Conservation (phyloP, 2,329 filamentous ascomycete species). For the Boeremia lycopersici region DNA sequence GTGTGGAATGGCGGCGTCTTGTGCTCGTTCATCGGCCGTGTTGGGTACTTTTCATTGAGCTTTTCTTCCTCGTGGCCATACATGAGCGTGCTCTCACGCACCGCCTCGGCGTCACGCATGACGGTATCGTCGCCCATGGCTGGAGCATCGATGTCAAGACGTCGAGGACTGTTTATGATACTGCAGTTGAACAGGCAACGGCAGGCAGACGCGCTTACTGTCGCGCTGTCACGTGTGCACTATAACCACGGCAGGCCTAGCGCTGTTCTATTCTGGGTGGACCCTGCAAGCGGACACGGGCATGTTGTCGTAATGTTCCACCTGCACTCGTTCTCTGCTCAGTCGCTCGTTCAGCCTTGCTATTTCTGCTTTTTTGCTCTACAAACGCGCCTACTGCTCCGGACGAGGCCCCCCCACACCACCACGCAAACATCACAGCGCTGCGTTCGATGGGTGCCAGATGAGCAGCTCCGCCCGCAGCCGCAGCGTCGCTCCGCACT, state of each 20-base stretch:
- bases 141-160: constrained; percentile 19
- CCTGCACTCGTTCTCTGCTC: constrained; percentile 6
- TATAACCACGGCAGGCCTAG: constrained; percentile 10
- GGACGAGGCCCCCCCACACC: not conserved
- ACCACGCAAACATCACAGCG: not conserved
- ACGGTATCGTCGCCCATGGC: constrained; percentile 37
- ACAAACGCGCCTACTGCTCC: not conserved
- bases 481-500: constrained; percentile 34
- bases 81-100: constrained; percentile 56
- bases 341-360: constrained; percentile 7
- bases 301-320: constrained; percentile 14
- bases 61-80: constrained; percentile 53
- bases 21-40: constrained; percentile 79
- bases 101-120: constrained; percentile 52
- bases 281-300: not conserved
- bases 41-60: constrained; percentile 67
- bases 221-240: constrained; percentile 26
- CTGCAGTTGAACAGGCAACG: constrained; percentile 16
- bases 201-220: constrained; percentile 14
- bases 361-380: not conserved
- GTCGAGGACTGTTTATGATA: constrained; percentile 8
- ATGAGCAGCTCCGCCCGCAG: constrained; percentile 45
- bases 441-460: constrained; percentile 43
- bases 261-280: constrained; percentile 2
- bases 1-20: constrained; percentile 83